phyloP scores from a whole-genome alignment of 163 green algal species.

The Prototheca wickerhamii region DNA sequence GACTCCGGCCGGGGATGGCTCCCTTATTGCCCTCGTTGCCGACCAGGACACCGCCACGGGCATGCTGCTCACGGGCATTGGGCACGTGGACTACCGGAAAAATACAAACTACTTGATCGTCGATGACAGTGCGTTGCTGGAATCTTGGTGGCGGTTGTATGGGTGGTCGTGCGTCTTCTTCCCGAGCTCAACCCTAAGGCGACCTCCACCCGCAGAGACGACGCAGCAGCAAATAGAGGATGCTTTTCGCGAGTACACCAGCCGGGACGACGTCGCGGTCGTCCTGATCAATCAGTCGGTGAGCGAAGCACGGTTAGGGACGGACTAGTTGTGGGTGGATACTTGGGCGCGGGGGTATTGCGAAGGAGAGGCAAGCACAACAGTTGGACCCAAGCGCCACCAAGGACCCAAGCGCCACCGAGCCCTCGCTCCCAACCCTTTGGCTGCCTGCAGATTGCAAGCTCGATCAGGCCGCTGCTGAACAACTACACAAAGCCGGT shows the following conservation, averaged over 20 bases:
- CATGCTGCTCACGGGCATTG: slow-evolving; percentile 92
- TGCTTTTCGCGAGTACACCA: slow-evolving; percentile 90
- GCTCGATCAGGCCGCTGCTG: slow-evolving; percentile 82
- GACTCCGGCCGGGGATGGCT: not conserved
- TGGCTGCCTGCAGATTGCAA: slow-evolving; percentile 74
- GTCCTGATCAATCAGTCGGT: slow-evolving; percentile 90
- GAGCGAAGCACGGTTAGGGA: no score
- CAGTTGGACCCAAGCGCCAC: no score
- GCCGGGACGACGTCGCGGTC: slow-evolving; percentile 89
- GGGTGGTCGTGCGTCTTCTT: not conserved
- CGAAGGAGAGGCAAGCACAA: no score
- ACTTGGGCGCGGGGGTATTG: no score
- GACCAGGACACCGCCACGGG: slow-evolving; percentile 94
- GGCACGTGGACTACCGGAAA: slow-evolving; percentile 84
- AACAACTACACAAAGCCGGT: slow-evolving; percentile 79
- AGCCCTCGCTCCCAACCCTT: no score
- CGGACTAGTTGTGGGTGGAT: no score
- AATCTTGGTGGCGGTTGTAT: not conserved
- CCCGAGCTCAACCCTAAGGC: not conserved
- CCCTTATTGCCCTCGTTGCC: slow-evolving; percentile 28
- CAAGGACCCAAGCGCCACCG: no score
- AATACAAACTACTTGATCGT: slow-evolving; percentile 94
- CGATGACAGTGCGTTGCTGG: slow-evolving; percentile 69
- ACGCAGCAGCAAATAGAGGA: slow-evolving; percentile 75
- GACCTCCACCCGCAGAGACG: slow-evolving; percentile 80